Percentiles rank a stretch among this genome's conserved stretches.
Evolutionary conservation across 257 asterid species (phyloP).

Genomic region (Galeopsis tetrahit): DNA sequence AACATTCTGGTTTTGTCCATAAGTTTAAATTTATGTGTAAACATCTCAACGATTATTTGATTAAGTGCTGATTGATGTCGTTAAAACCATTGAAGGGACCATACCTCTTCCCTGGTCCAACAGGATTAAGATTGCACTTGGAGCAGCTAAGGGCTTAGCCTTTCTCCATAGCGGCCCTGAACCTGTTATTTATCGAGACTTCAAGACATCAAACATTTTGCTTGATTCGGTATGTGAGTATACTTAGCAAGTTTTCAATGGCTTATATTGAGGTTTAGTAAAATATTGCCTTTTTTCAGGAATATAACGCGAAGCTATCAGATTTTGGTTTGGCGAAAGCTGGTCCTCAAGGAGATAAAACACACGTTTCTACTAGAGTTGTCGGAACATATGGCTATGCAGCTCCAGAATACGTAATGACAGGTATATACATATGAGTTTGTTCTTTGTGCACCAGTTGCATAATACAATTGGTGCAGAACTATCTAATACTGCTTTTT

Average conservation of each 20-base stretch:
- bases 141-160: slow-evolving; percentile 96
- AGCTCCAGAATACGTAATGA: slow-evolving; percentile 97
- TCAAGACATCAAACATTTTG: slow-evolving; percentile 93
- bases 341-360: slow-evolving; percentile 95
- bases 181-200: slow-evolving; percentile 93
- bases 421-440: slow-evolving; percentile 55
- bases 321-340: slow-evolving; percentile 98
- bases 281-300: slow-evolving; percentile 48
- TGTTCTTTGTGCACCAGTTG: too few relatives aligned
- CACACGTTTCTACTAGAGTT: slow-evolving; percentile 93
- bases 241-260: background rate
- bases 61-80: slow-evolving; percentile 27
- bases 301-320: slow-evolving; percentile 88
- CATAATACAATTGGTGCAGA: background rate
- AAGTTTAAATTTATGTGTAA: background rate
- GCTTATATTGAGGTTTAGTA: slow-evolving; percentile 7
- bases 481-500: background rate
- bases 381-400: slow-evolving; percentile 95
- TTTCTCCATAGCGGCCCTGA: slow-evolving; percentile 85
- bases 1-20: slow-evolving; percentile 2
- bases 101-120: slow-evolving; percentile 94
- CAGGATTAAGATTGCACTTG: slow-evolving; percentile 88
- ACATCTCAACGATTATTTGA: background rate
- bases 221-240: slow-evolving; percentile 71
- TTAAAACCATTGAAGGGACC: slow-evolving; percentile 67